phyloP scores from a whole-genome alignment of 805 yeast species.

The Wickerhamomyces sydowiorum region DNA sequence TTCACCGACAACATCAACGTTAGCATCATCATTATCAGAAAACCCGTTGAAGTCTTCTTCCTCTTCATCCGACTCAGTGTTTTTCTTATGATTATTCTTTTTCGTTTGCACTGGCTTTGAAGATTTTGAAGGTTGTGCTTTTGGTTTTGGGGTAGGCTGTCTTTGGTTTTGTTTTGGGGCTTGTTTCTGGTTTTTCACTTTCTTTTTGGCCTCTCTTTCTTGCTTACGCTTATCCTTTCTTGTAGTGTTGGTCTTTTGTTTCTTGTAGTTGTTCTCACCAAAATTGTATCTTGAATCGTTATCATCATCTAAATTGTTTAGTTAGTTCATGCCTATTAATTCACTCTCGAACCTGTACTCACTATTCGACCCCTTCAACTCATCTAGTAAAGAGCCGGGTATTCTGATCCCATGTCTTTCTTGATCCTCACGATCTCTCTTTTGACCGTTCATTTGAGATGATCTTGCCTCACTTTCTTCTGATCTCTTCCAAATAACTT shows the following conservation, averaged over 20 bases:
- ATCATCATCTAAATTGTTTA: conserved; percentile 29
- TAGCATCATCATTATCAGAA: conserved; percentile 13
- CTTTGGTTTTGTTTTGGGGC: conserved; percentile 3
- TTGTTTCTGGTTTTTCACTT: conserved; percentile 14
- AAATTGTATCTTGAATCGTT: conserved; percentile 29
- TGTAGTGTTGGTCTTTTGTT: conserved; percentile 25
- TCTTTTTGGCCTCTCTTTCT: conserved; percentile 30
- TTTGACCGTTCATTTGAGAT: conserved; percentile 6
- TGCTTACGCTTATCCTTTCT: conserved; percentile 39
- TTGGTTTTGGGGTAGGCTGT: conserved; percentile 9
- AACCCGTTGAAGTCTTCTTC: conserved; percentile 21
- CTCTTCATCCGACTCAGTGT: conserved; percentile 11
- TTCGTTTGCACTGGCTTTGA: conserved; percentile 27
- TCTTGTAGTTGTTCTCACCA: conserved; percentile 27
- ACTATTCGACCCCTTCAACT: conserved; percentile 31
- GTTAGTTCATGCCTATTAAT: conserved; percentile 2
- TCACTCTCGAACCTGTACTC: background rate
- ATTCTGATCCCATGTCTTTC: conserved; percentile 43
- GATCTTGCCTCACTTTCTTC: background rate
- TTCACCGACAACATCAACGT: conserved; percentile 21
- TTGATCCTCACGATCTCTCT: conserved; percentile 1
- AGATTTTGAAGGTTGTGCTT: conserved; percentile 28
- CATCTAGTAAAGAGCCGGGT: conserved; percentile 51
- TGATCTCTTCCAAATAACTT: background rate
- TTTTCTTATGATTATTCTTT: conserved; percentile 13